Percentiles rank a stretch among this genome's conserved stretches.
phyloP scores from a whole-genome alignment of 2,329 filamentous ascomycete species.

The Botrytis elliptica region DNA sequence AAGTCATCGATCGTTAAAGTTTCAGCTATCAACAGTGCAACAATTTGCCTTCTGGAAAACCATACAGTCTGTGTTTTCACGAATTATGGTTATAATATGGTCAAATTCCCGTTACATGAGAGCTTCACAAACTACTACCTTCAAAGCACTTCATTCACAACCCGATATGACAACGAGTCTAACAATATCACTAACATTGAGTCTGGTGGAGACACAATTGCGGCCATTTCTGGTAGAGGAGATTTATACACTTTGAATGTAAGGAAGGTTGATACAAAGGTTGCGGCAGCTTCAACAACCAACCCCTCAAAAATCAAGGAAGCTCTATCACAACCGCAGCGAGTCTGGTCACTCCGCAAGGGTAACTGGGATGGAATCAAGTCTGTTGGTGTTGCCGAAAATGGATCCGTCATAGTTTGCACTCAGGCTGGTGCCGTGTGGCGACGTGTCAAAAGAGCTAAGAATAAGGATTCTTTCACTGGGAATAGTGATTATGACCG shows the following conservation, averaged over 20 bases:
- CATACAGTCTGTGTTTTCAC: constrained; percentile 92
- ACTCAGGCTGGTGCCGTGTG: constrained; percentile 92
- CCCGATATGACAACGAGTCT: constrained; percentile 60
- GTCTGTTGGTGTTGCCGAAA: constrained; percentile 85
- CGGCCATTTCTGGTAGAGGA: constrained; percentile 77
- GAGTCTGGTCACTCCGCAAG: constrained; percentile 87
- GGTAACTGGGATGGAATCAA: constrained; percentile 64
- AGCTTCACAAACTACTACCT: constrained; percentile 69
- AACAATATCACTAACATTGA: constrained; percentile 75
- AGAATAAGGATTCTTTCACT: constrained; percentile 65
- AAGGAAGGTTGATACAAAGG: constrained; percentile 61
- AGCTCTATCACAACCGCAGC: constrained; percentile 73
- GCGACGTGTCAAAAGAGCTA: constrained; percentile 79
- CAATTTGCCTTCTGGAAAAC: constrained; percentile 79
- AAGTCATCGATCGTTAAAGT: constrained; percentile 70
- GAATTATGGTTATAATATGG: constrained; percentile 91
- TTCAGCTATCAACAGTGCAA: constrained; percentile 87
- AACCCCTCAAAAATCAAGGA: constrained; percentile 88
- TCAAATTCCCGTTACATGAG: constrained; percentile 75
- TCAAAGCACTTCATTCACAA: constrained; percentile 62
- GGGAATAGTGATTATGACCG: constrained; percentile 57
- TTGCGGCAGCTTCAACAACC: constrained; percentile 70
- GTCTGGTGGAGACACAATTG: constrained; percentile 87
- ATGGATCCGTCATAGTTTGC: constrained; percentile 91
- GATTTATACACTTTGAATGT: constrained; percentile 86